Base-by-base conservation (phyloP, 2,329 filamentous ascomycete genomes). In the Aspergillus arachidicola region DNA sequence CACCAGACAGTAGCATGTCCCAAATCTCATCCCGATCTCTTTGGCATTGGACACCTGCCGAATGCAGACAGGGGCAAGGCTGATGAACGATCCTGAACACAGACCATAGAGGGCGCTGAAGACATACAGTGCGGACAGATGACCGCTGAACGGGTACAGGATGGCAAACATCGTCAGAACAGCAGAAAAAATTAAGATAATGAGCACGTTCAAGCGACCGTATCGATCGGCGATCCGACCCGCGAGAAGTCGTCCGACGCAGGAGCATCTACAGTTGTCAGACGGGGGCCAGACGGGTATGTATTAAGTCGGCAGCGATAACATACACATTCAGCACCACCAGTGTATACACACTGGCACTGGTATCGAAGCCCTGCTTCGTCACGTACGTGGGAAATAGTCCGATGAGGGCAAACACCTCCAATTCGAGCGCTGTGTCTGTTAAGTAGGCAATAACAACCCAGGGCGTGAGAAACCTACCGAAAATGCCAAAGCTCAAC, bases 1-100 rank as follows among this genome's bases (percentile, higher is more conserved):
- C 14, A 81, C 80, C 28, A 84, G 69, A 16, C 82, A 82, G 66
- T 84, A 84, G 70, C 80, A 81, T 2, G 83, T 82, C 0, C 83
- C 83, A 72, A 76, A 82, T 26, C 80, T 79, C 62, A 80, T 72
- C 9, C 82, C 82, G 48, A 83, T 83, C 54, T 84, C 79, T 55
- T 81, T 82, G 0, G 80, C 75, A 26, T 80, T 76, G 21, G 81
- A 84, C 4, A 83, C 78, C 56, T 83, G 80, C 1, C 81, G 80
- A 60, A 84, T 76, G 28, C 82, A 84, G 0, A 82, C 82, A 30
- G 75, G 67, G 1, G 79, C 76, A 0, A 83, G 74, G 12, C 79
- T 80, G 50, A 85, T 74, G 64, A 82, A 84, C 0, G 80, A 81
- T 0, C 82, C 82, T 0, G 81, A 82, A 0, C 78, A 80, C 19